Base-by-base conservation (phyloP, 2,329 filamentous ascomycete species). In the Alternaria panax region DNA sequence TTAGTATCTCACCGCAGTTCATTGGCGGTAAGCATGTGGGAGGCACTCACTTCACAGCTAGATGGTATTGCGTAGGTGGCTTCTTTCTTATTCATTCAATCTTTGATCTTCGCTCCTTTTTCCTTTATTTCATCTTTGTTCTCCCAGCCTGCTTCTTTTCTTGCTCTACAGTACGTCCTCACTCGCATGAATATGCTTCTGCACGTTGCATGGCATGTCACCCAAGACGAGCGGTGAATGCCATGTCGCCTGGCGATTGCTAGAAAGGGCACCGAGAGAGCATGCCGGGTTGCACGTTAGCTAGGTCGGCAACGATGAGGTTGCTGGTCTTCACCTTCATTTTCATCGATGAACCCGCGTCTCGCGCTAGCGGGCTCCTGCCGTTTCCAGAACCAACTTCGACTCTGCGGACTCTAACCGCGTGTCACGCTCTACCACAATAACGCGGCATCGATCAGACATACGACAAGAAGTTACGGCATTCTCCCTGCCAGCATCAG, bases 271-370 rank as follows among this genome's bases (percentile, higher is more conserved):
- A 3, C 5, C 6, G n/a, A 16, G n/a, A 9, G n/a, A 2, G n/a
- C 0, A 3, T 20, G 2, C 0, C 5, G 3, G 2, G 25, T 25
- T 46, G 11, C n/a, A 9, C 18, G 0, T 0, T 8, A 12, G 7
- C 0, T 5, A 22, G 5, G 0, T 2, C 2, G 6, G 11, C 2
- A 22, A 16, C 27, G 43, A 47, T 22, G 43, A 32, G 18, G 18
- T 4, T 24, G 14, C 4, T n/a, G 28, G 18, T 4, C 34, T n/a
- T 12, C 45, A n/a, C 34, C 45, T 47, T 47, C 45, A 47, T 28
- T 16, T 34, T 47, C 28, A 47, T 34, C 28, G 45, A 22, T 32
- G 45, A 24, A 47, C 2, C 1, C 1, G 7, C 1, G 5, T 47
- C 1, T 5, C 0, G n/a, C 14, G 14, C 12, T 6, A 8, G 14